Percentiles rank a stretch among this genome's conserved stretches.
Conservation (phyloP, 768 basidiomycete species). For the Dacryopinax spathularia region DNA sequence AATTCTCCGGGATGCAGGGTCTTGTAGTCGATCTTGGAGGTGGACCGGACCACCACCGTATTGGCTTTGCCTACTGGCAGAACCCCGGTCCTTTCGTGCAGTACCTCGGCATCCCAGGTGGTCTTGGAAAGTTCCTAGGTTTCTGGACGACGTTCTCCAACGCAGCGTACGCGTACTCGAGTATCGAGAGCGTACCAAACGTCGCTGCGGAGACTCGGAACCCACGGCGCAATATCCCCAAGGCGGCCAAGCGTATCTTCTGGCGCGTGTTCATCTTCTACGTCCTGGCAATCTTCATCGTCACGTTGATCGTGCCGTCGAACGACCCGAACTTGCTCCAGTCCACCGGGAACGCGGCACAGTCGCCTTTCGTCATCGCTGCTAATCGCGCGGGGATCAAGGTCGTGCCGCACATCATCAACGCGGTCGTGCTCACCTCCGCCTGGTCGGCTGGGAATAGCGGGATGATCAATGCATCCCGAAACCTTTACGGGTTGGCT, state of each 20-base stretch:
- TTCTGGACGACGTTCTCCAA: conserved; percentile 21
- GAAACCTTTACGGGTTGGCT: conserved; percentile 28
- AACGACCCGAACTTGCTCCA: conserved; percentile 40
- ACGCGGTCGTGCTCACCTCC: conserved; percentile 46
- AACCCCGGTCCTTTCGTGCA: conserved; percentile 14
- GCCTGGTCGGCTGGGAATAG: conserved; percentile 20
- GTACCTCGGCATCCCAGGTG: background rate
- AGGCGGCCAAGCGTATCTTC: conserved; percentile 62
- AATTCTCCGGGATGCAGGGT: too few relatives aligned
- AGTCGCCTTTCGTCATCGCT: conserved; percentile 77
- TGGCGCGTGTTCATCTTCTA: conserved; percentile 72
- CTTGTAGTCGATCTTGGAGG: conserved; percentile 46
- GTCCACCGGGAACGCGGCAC: conserved; percentile 47
- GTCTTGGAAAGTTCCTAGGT: conserved; percentile 19
- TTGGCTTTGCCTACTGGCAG: conserved; percentile 31
- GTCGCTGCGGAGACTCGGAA: conserved; percentile 17
- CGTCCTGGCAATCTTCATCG: conserved; percentile 54
- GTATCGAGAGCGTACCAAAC: conserved; percentile 5
- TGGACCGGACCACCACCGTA: conserved; percentile 38
- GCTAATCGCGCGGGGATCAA: conserved; percentile 57
- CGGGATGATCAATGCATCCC: conserved; percentile 11
- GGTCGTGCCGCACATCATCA: conserved; percentile 45
- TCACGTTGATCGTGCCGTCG: conserved; percentile 51
- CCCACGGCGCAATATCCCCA: conserved; percentile 65
- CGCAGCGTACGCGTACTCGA: background rate